Percentiles rank a stretch among this genome's conserved stretches.
These are phyloP conservation scores for Endogone sp. DNA, from an alignment of 192 early-diverging fungal species.

Conservation along the genomic window DNA sequence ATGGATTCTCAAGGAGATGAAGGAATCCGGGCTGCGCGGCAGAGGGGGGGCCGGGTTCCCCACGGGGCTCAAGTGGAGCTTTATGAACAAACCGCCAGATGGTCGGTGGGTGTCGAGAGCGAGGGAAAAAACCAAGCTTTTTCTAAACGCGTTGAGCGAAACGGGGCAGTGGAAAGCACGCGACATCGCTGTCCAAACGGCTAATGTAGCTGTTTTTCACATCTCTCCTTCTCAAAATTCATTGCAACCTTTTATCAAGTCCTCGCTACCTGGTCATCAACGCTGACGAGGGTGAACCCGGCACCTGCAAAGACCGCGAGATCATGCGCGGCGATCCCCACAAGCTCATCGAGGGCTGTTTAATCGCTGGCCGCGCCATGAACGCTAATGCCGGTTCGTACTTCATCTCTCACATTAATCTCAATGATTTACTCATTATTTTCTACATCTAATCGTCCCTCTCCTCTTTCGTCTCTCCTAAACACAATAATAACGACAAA, in stretches of 20 bases:
- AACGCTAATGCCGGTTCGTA: slow-evolving; percentile 80
- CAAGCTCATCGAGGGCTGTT: slow-evolving; percentile 96
- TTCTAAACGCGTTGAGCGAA: no score
- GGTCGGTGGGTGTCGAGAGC: slow-evolving; percentile 52
- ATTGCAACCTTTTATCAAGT: slow-evolving; percentile 25
- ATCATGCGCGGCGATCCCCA: slow-evolving; percentile 63
- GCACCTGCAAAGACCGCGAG: slow-evolving; percentile 98
- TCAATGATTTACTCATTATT: background rate
- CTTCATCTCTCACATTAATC: background rate
- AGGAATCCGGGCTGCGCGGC: slow-evolving; percentile 87
- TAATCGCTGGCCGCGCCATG: slow-evolving; percentile 96
- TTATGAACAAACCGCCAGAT: slow-evolving; percentile 94
- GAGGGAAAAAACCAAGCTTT: background rate
- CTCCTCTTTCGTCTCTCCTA: slow-evolving; percentile 1
- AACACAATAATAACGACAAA: no score
- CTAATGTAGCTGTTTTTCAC: background rate
- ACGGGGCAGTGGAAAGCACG: no score
- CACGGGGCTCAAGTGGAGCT: slow-evolving; percentile 97
- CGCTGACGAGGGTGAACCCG: slow-evolving; percentile 98
- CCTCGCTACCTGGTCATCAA: slow-evolving; percentile 97
- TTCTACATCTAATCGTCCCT: background rate
- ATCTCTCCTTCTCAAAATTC: background rate
- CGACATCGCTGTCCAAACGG: no score
- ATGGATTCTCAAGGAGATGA: slow-evolving; percentile 98
- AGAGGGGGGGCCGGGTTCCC: slow-evolving; percentile 99